Conservation (phyloP, 202 grass and related monocot species). For the Saccharum hybrid region DNA sequence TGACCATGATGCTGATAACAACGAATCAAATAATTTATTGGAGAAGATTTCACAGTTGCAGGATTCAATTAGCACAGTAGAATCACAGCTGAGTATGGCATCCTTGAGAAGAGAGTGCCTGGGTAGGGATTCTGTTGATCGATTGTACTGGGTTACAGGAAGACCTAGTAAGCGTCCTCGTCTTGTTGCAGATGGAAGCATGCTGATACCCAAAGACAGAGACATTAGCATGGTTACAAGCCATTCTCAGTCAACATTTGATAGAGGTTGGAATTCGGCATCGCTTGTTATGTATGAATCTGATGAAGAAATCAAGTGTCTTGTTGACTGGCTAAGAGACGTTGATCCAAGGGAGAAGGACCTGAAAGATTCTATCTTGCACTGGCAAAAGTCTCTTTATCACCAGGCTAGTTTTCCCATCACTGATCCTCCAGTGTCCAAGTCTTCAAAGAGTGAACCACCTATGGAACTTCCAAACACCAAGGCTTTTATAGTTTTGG, state of each 20-base stretch:
- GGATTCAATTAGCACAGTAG: slow-evolving; percentile 70
- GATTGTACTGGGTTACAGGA: slow-evolving; percentile 82
- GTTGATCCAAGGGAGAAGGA: slow-evolving; percentile 85
- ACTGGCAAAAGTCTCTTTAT: slow-evolving; percentile 71
- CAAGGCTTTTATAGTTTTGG: slow-evolving; percentile 73
- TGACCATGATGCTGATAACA: slow-evolving; percentile 49
- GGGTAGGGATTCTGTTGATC: slow-evolving; percentile 85
- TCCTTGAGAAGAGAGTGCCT: slow-evolving; percentile 93
- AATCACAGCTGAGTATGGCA: slow-evolving; percentile 70
- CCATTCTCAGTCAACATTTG: slow-evolving; percentile 53
- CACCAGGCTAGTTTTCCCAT: slow-evolving; percentile 49
- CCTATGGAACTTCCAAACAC: slow-evolving; percentile 55
- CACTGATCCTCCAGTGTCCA: slow-evolving; percentile 47
- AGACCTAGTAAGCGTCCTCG: slow-evolving; percentile 76
- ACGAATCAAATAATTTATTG: slow-evolving; percentile 72
- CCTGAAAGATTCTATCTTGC: slow-evolving; percentile 84
- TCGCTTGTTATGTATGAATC: slow-evolving; percentile 79
- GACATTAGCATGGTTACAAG: slow-evolving; percentile 58
- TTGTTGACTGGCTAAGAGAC: slow-evolving; percentile 81
- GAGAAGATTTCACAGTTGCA: slow-evolving; percentile 75
- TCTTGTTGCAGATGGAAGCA: slow-evolving; percentile 79
- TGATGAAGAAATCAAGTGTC: slow-evolving; percentile 71
- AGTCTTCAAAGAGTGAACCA: slow-evolving; percentile 44
- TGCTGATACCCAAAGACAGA: slow-evolving; percentile 55
- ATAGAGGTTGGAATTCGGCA: slow-evolving; percentile 60